Conservation (phyloP, 75 land plant genomes). For the Pinus taeda region DNA sequence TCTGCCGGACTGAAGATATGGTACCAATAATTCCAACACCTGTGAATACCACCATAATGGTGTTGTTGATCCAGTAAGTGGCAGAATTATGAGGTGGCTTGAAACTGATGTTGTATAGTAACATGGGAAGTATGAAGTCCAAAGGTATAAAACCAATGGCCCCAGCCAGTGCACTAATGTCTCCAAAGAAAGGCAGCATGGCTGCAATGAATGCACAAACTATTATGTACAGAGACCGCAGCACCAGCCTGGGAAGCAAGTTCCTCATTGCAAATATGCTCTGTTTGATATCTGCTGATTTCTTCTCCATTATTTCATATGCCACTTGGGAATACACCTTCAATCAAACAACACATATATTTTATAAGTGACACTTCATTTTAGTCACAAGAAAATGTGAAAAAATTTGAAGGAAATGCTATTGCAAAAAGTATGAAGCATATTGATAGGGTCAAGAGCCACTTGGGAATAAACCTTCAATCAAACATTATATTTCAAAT, state of each 20-base stretch:
- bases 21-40: conserved; percentile 59
- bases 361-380: too few relatives aligned
- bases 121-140: conserved; percentile 85
- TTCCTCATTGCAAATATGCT: conserved; percentile 74
- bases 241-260: conserved; percentile 75
- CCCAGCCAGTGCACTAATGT: conserved; percentile 78
- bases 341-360: too few relatives aligned
- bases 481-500: too few relatives aligned
- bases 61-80: conserved; percentile 50
- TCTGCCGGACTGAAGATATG: conserved; percentile 66
- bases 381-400: too few relatives aligned
- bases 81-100: conserved; percentile 46
- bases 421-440: too few relatives aligned
- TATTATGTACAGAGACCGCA: conserved; percentile 49
- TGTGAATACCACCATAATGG: conserved; percentile 56
- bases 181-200: conserved; percentile 95
- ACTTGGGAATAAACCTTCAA: conserved; percentile 54
- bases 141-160: conserved; percentile 90
- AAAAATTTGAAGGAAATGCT: too few relatives aligned
- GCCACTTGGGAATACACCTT: conserved; percentile 99
- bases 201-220: conserved; percentile 76
- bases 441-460: conserved; percentile 38
- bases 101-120: conserved; percentile 70
- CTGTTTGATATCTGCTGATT: conserved; percentile 60
- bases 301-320: conserved; percentile 83